Evolutionary conservation across 1,284 basidiomycete species (phyloP).

Genomic region (Sanghuangporus weigelae): DNA sequence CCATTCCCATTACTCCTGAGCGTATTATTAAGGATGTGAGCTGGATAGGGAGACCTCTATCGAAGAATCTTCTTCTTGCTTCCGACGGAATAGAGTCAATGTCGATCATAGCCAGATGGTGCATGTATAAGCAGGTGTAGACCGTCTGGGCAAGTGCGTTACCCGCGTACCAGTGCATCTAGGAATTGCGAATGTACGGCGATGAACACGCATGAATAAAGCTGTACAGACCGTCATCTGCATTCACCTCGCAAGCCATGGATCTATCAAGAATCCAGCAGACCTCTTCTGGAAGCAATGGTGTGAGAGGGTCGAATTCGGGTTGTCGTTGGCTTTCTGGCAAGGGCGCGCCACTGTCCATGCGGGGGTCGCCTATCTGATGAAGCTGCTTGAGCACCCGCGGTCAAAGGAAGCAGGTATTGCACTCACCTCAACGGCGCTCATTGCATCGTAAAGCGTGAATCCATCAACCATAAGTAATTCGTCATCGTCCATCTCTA

Average conservation of each 20-base stretch:
- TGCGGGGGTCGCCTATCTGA: conserved; percentile 84
- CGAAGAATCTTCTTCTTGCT: conserved; percentile 19
- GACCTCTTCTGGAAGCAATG: conserved; percentile 68
- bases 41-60: conserved; percentile 40
- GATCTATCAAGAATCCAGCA: conserved; percentile 85
- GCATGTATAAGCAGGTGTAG: conserved; percentile 77
- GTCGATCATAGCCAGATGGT: conserved; percentile 57
- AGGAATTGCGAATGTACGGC: conserved; percentile 20
- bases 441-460: conserved; percentile 82
- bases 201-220: conserved; percentile 13
- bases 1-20: conserved; percentile 62
- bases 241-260: conserved; percentile 73
- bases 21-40: conserved; percentile 69
- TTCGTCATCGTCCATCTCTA: conserved; percentile 63
- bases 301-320: conserved; percentile 59
- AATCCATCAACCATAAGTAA: conserved; percentile 70
- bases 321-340: conserved; percentile 37
- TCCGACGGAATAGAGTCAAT: conserved; percentile 44
- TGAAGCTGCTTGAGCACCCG: conserved; percentile 17
- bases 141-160: conserved; percentile 83
- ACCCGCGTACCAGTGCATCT: conserved; percentile 88
- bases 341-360: conserved; percentile 75
- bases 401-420: neutral
- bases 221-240: conserved; percentile 17
- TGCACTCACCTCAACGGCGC: conserved; percentile 68